Evolutionary conservation across 2,329 filamentous ascomycete species (phyloP).

Genomic region (Leptodontidium sp.): DNA sequence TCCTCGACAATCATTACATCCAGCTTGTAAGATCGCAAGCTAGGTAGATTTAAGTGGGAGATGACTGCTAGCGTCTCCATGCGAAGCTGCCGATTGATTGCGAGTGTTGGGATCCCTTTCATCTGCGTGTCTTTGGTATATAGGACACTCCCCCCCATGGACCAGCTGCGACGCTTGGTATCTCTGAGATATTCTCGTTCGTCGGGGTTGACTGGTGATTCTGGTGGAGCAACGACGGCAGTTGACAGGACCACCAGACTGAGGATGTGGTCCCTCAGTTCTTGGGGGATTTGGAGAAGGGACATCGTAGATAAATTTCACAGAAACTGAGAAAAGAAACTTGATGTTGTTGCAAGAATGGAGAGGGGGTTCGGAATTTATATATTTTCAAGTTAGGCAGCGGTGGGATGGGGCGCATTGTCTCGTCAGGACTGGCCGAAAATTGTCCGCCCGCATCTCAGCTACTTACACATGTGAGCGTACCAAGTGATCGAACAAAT

Average conservation of each 20-base stretch:
- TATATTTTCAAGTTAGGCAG: too few relatives aligned
- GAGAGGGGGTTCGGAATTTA: too few relatives aligned
- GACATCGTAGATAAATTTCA: too few relatives aligned
- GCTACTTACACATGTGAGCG: too few relatives aligned
- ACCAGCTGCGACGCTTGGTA: too few relatives aligned
- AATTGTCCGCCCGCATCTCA: too few relatives aligned
- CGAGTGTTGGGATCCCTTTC: neutral
- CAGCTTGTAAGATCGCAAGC: conserved; percentile 1
- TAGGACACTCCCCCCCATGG: neutral
- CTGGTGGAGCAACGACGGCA: neutral
- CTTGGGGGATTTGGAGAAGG: neutral
- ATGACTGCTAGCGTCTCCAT: neutral
- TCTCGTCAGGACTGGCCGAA: too few relatives aligned
- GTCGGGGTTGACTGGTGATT: neutral
- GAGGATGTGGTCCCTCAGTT: conserved; percentile 4
- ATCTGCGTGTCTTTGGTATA: neutral
- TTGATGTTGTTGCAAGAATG: too few relatives aligned
- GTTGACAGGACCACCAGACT: neutral
- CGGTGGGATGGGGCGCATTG: too few relatives aligned
- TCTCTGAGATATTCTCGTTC: neutral
- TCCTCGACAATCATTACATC: conserved; percentile 11
- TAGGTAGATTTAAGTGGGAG: neutral
- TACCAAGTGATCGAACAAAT: too few relatives aligned
- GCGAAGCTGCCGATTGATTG: neutral
- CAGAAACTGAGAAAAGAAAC: too few relatives aligned